Percentiles rank a stretch among this genome's conserved stretches.
Conservation (phyloP, 2,329 filamentous ascomycete genomes). For the Elsinoe necatrix region DNA sequence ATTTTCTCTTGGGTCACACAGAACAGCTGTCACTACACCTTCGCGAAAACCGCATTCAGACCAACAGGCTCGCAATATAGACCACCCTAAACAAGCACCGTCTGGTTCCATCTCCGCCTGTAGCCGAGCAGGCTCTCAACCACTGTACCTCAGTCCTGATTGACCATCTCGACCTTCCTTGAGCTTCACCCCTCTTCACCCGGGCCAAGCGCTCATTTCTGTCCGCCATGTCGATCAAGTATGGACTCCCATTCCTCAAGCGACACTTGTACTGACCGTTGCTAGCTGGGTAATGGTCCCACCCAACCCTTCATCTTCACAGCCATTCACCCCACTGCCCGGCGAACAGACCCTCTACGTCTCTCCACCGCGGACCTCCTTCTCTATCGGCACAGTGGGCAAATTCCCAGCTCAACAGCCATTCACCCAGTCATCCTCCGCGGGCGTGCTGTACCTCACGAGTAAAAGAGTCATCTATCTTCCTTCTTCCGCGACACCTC, state of each 20-base stretch:
- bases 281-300: conserved; percentile 87
- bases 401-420: conserved; percentile 35
- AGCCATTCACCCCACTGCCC: conserved; percentile 67
- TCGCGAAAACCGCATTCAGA: background rate
- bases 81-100: background rate
- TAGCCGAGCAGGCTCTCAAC: conserved; percentile 4
- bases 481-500: conserved; percentile 56
- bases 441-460: conserved; percentile 23
- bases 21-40: background rate
- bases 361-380: conserved; percentile 67
- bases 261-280: background rate
- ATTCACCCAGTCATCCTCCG: conserved; percentile 24
- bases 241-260: background rate
- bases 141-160: background rate
- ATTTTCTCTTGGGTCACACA: background rate
- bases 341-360: conserved; percentile 75
- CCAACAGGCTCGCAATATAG: background rate
- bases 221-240: conserved; percentile 15
- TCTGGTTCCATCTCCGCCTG: background rate
- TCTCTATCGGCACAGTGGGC: conserved; percentile 64
- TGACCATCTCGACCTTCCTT: background rate
- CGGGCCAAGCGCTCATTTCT: conserved; percentile 1
- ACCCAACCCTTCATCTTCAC: conserved; percentile 46
- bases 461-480: conserved; percentile 71
- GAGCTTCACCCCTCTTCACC: background rate